phyloP scores from a whole-genome alignment of 352 stramenopile species.

The Phytophthora rubi region DNA sequence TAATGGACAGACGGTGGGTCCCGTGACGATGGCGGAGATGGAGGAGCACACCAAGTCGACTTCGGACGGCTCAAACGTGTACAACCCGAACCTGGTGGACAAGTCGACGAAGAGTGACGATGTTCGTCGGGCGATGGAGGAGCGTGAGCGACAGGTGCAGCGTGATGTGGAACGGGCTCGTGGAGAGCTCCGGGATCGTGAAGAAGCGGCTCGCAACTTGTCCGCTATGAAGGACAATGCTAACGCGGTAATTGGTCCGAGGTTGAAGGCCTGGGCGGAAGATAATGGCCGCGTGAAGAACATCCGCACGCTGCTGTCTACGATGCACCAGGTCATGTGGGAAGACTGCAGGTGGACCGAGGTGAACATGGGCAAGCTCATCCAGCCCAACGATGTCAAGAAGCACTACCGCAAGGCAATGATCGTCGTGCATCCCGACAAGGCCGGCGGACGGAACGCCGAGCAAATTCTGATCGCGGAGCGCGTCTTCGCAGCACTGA shows the following conservation, averaged over 20 bases:
- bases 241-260: constrained; percentile 59
- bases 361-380: constrained; percentile 92
- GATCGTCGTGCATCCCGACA: constrained; percentile 94
- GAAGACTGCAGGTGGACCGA: constrained; percentile 88
- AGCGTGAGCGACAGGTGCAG: constrained; percentile 77
- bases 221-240: constrained; percentile 75
- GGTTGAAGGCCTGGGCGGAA: constrained; percentile 84
- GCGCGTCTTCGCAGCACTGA: constrained; percentile 90
- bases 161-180: constrained; percentile 75
- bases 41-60: constrained; percentile 65
- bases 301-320: constrained; percentile 90
- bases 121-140: constrained; percentile 85
- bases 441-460: constrained; percentile 81
- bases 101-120: constrained; percentile 82
- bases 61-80: constrained; percentile 84
- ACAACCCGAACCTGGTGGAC: constrained; percentile 86
- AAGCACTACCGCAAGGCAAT: constrained; percentile 92
- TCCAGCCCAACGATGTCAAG: constrained; percentile 91
- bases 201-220: constrained; percentile 64
- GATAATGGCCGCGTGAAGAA: constrained; percentile 91
- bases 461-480: constrained; percentile 92
- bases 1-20: constrained; percentile 76
- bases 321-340: constrained; percentile 93
- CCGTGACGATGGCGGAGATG: constrained; percentile 87
- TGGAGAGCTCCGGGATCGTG: constrained; percentile 73